Evolutionary conservation across 306 rosid species (phyloP).

Genomic region (Fagus sylvatica): DNA sequence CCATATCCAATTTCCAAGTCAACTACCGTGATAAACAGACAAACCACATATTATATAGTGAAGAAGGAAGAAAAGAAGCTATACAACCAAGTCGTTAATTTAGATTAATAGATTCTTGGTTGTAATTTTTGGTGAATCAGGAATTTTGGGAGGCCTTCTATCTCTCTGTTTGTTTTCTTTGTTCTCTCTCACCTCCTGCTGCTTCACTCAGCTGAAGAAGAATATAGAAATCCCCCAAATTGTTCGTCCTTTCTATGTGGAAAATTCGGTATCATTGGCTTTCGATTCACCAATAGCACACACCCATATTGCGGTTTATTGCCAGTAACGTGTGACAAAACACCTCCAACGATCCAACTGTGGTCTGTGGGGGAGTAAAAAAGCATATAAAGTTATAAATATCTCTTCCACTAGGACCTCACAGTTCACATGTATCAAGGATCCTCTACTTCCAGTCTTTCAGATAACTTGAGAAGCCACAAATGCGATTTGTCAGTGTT

Average conservation of each 20-base stretch:
- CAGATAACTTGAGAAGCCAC: too few species aligned
- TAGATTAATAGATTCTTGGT: too few species aligned
- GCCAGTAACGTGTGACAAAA: not conserved
- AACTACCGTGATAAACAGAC: constrained; percentile 22
- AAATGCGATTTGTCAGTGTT: not conserved
- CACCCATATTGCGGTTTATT: not conserved
- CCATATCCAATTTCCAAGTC: constrained; percentile 21
- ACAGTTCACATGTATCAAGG: too few species aligned
- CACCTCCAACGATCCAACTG: not conserved
- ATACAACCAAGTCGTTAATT: too few species aligned
- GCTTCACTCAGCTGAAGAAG: not conserved
- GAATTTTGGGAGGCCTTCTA: constrained; percentile 13
- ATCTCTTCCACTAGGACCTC: not conserved
- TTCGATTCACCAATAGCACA: not conserved
- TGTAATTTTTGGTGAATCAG: not conserved
- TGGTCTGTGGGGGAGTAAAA: accelerated
- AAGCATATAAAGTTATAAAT: not conserved
- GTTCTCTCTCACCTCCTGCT: constrained; percentile 14
- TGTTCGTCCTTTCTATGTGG: constrained; percentile 11
- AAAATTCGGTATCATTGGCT: not conserved
- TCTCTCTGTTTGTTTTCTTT: constrained; percentile 6
- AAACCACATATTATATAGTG: not conserved
- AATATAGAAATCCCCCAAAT: constrained; percentile 5
- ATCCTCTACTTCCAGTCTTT: too few species aligned
- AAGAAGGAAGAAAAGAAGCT: not conserved